phyloP scores from a whole-genome alignment of 129 eudicot genomes.

The Chrysanthemum seticuspe region DNA sequence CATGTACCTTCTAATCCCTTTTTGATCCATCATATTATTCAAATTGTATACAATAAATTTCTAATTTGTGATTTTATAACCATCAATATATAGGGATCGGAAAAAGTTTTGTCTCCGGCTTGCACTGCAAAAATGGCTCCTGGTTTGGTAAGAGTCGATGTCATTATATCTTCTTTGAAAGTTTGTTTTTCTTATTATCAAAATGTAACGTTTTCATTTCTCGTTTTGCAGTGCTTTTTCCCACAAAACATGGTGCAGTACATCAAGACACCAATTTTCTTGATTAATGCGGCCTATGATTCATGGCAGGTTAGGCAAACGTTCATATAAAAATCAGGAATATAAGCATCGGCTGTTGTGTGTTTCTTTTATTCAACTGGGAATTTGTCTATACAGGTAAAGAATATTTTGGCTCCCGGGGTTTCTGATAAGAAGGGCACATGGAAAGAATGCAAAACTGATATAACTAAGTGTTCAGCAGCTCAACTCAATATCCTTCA shows the following conservation, averaged over 20 bases:
- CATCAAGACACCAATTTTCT: constrained; percentile 61
- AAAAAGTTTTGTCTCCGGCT: constrained; percentile 59
- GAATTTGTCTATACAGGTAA: constrained; percentile 18
- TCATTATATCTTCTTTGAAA: not conserved
- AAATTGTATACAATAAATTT: too few relatives aligned
- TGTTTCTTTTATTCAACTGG: not conserved
- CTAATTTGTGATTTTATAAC: not conserved
- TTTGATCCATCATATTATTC: not conserved
- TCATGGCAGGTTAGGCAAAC: constrained; percentile 83
- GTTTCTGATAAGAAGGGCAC: constrained; percentile 41
- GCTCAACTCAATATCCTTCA: constrained; percentile 39
- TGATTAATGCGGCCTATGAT: constrained; percentile 87
- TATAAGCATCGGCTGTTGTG: not conserved
- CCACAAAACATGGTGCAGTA: constrained; percentile 65
- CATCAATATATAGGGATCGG: constrained; percentile 58
- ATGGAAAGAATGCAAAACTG: constrained; percentile 35
- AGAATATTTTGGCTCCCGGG: constrained; percentile 43
- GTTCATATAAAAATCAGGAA: not conserved
- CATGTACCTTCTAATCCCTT: constrained; percentile 44
- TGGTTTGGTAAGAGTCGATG: constrained; percentile 59
- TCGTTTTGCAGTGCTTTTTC: constrained; percentile 71
- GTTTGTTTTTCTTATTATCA: not conserved
- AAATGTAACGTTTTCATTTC: constrained; percentile 2
- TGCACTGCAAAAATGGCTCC: constrained; percentile 67
- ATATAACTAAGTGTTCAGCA: constrained; percentile 40